Evolutionary conservation across 257 asterid species (phyloP).

Genomic region (Nicotiana knightiana): DNA sequence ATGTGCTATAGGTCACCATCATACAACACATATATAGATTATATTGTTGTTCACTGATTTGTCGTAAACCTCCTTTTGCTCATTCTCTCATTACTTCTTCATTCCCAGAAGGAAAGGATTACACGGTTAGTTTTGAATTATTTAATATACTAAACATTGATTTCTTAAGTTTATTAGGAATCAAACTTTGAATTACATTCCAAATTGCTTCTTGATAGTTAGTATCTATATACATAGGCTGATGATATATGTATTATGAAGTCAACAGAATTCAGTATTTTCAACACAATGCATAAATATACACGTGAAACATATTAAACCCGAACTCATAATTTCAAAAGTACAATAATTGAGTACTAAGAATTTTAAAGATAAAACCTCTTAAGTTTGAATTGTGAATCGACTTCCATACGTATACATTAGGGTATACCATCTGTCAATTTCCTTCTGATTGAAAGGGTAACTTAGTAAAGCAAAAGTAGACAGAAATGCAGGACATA

Average conservation of each 20-base stretch:
- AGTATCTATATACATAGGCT: too few species aligned
- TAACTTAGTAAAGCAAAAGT: constrained; percentile 19
- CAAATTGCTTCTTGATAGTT: neutral
- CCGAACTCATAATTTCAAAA: too few species aligned
- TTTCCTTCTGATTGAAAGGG: neutral
- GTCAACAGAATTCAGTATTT: too few species aligned
- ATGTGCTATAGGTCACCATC: constrained; percentile 65
- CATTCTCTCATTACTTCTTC: neutral
- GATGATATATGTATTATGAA: too few species aligned
- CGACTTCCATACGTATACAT: too few species aligned
- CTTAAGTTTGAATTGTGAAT: too few species aligned
- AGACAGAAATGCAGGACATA: constrained; percentile 5
- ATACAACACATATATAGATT: neutral
- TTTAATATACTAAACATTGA: neutral
- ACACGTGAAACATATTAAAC: too few species aligned
- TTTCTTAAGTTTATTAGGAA: neutral
- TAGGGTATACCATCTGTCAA: too few species aligned
- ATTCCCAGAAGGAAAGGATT: neutral
- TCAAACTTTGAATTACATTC: neutral
- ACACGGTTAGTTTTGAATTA: neutral
- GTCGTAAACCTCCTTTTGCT: neutral
- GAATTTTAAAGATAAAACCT: too few species aligned
- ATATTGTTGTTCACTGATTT: constrained; percentile 13
- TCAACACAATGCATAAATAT: too few species aligned
- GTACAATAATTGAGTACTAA: too few species aligned